Base-by-base conservation (phyloP, 306 rosid genomes). In the barrel medic (Medicago truncatula) region DNA sequence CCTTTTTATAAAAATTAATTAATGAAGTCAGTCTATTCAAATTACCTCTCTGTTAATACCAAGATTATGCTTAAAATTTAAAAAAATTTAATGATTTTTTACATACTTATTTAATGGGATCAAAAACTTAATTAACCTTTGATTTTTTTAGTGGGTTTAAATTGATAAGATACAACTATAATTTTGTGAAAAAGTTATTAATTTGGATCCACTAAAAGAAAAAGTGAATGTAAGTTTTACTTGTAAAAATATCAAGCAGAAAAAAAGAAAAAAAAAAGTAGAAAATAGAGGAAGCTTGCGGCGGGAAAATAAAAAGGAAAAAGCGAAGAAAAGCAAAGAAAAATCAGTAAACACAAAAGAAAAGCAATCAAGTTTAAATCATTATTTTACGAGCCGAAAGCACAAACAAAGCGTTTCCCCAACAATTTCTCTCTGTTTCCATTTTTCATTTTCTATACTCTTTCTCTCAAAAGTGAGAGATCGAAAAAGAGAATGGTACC, bases 251-350 rank as follows among this genome's bases (percentile, higher is more conserved):
- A 4, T n/a, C 2, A 9, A 59, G 17, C 15, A 56, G n/a, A 4
- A 8, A 53, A 12, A 12, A 13, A 25, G 25, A 23, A 2, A 25
- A 12, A 13, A 25, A 59, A 23, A 2, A 25, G 0, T 13, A 61
- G 2, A 54, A 56, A 34, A 58, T 1, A 34, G 39, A 64, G 50
- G 79, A 61, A 65, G 61, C 75, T 41, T 59, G 9, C 85, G 78
- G 90, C 87, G 90, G 88, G 85, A 71, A 80, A 14, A 28, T 28
- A 61, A 61, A 8, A 59, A 62, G 60, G 14, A 20, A 8, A 78
- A 75, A 77, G 66, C 47, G 7, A 25, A 53, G 76, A 60, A 82
- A 46, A 81, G 76, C 66, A 60, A 60, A 59, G 3, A 1, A 83
- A 78, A 86, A 73, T 53, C 8, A 46, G 80, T 52, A 46, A 75